Evolutionary conservation across 2,329 filamentous ascomycete species (phyloP), one percentile per base, ranked within the genome.

Genomic region (Apiospora sp.): DNA sequence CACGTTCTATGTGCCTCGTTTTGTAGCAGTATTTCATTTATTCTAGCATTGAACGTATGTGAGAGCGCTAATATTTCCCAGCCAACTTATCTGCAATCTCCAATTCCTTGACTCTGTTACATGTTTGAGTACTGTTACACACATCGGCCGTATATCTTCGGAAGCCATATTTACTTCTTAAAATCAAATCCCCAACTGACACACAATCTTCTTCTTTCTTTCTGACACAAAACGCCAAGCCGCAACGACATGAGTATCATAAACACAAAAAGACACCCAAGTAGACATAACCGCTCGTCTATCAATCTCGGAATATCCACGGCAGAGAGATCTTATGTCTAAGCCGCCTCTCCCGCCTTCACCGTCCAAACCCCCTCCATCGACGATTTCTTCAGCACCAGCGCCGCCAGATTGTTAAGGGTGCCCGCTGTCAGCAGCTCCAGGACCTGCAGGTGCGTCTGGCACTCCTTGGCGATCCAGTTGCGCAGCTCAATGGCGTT

Each of bases 361-460:
- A 14, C 67, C 3, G 67, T 68, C 67, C 67, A 68, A 6, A 68
- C 67, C n/a, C 64, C 67, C 27, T 70, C 37, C 48, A 51, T 22
- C 0, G 37, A 27, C 48, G 68, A 41, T 48, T 70, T 70, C 48
- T 58, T 70, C 8, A 71, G 16, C 24, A 71, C 58, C 12, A 71
- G 58, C 14, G 24, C 54, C 16, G 69, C 69, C 19, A 71, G 16
- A 16, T 71, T 43, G 16, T 44, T 67, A 1, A 71, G 24, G 1
- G 82, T 85, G 1, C 87, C 87, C 76, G 86, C 87, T 5, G 84
- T 86, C 54, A 90, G 78, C 74, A 90, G 77, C 77, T 90, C 88
- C 73, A 90, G 78, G 0, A 90, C 87, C 79, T 90, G 87, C 77
- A 89, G 76, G 71, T 86, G 87, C 1, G 84, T 83, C 77, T 87